Percentiles rank a stretch among this genome's conserved stretches.
phyloP scores from a whole-genome alignment of 1,284 basidiomycete genomes.

The Cystobasidium slooffiae region DNA sequence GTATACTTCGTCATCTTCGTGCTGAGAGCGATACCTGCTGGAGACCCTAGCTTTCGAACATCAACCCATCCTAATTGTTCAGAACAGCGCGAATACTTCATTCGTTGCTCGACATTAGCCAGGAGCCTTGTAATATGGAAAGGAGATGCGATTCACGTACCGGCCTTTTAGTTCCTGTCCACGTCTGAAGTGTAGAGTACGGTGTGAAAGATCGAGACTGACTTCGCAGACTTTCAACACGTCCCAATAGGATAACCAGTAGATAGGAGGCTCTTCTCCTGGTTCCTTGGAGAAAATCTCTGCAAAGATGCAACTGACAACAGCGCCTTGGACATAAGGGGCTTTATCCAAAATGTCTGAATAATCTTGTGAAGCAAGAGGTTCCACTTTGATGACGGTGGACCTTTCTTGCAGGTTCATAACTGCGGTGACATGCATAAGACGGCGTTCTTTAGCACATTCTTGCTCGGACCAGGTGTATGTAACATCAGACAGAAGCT shows the following conservation, averaged over 20 bases:
- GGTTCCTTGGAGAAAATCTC: background rate
- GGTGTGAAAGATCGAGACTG: background rate
- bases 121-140: background rate
- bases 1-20: constrained; percentile 2
- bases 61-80: constrained; percentile 13
- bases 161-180: background rate
- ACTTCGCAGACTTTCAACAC: constrained; percentile 23
- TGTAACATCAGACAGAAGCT: background rate
- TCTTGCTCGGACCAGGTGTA: constrained; percentile 22
- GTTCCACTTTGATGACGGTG: background rate
- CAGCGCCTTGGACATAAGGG: constrained; percentile 9
- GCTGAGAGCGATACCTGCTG: background rate
- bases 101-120: background rate
- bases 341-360: background rate
- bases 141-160: background rate
- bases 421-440: constrained; percentile 8
- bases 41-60: background rate
- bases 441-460: constrained; percentile 14
- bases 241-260: constrained; percentile 22
- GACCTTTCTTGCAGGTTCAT: background rate
- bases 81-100: constrained; percentile 4
- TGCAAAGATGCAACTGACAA: constrained; percentile 28
- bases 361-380: constrained; percentile 2
- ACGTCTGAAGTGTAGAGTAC: constrained; percentile 4
- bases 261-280: constrained; percentile 4